Percentiles rank a stretch among this genome's conserved stretches.
phyloP scores from a whole-genome alignment of 2,329 filamentous ascomycete species.

The Septoria linicola region DNA sequence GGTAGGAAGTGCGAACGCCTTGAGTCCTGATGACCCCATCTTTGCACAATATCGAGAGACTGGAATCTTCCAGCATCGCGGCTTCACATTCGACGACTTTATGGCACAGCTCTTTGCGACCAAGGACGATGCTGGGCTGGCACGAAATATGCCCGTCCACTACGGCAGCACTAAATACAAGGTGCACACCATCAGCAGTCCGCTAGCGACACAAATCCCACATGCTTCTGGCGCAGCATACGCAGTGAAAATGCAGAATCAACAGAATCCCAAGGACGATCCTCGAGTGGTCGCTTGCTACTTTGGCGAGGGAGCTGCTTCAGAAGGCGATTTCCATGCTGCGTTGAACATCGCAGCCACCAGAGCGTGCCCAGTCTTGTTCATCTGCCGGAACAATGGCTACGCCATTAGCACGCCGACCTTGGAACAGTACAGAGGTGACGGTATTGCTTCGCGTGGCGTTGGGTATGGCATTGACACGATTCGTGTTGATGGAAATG shows the following conservation, averaged over 20 bases:
- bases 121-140: slow-evolving; percentile 71
- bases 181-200: slow-evolving; percentile 84
- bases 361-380: slow-evolving; percentile 79
- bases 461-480: slow-evolving; percentile 93
- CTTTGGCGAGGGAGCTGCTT: slow-evolving; percentile 87
- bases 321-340: slow-evolving; percentile 88
- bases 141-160: slow-evolving; percentile 96
- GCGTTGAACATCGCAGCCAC: slow-evolving; percentile 90
- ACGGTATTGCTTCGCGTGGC: slow-evolving; percentile 83
- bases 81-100: slow-evolving; percentile 82
- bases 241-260: slow-evolving; percentile 76
- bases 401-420: slow-evolving; percentile 90
- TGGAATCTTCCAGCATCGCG: slow-evolving; percentile 85
- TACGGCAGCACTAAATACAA: slow-evolving; percentile 83
- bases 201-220: slow-evolving; percentile 83
- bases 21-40: slow-evolving; percentile 81
- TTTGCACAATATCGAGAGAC: slow-evolving; percentile 95
- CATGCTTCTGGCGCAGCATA: slow-evolving; percentile 87
- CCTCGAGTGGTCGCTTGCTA: slow-evolving; percentile 75
- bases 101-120: slow-evolving; percentile 97
- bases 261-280: slow-evolving; percentile 66
- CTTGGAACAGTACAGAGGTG: slow-evolving; percentile 84
- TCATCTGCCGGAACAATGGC: slow-evolving; percentile 90
- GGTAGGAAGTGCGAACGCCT: slow-evolving; percentile 79
- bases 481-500: slow-evolving; percentile 89